Base-by-base conservation (phyloP, 1,284 basidiomycete genomes). In the Fomitopsis schrenkii region DNA sequence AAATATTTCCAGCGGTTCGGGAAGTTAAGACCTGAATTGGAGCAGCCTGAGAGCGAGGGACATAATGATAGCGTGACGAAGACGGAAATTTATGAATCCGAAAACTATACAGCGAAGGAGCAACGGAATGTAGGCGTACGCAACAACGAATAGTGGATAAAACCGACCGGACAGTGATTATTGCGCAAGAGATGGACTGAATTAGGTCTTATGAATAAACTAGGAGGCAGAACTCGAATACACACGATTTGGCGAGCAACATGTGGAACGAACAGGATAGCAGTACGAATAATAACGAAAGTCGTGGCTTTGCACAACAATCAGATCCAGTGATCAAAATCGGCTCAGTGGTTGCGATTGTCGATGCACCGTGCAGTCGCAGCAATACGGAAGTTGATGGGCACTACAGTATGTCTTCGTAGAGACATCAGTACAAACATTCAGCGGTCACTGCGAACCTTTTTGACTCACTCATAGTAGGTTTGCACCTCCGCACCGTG, bases 1-100 rank as follows among this genome's bases (percentile, higher is more conserved):
- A 93, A 93, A 67, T 93, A 93, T 70, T 93, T 93, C 67, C 83
- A 86, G 63, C 86, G 90, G 0, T 93, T 93, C 74, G 86, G 79
- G 63, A 83, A 80, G 33, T 36, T n/a, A 57, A 61, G 33, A 15
- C 33, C 35, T 19, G 52, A 26, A 33, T 44, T n/a, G 30, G 55
- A 52, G 9, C 30, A 48, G 22, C 22, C 22, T 22, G 22, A 22
- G 50, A 35, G 17, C 12, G 50, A n/a, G 28, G 38, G 38, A 14
- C 38, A 40, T 0, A 40, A 40, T 26, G 8, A 28, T 22, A 48
- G 45, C 22, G 22, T 22, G n/a, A 46, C 44, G 19, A 48, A 14
- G 46, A 30, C 28, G 14, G 8, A 30, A 48, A 28, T 28, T 10
- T 9, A 14, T 48, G 48, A 17, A 33, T 8, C 28, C 2, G 4